These are phyloP conservation scores for Cadophora gregata DNA, from an alignment of 2,329 filamentous ascomycete genomes.

Conservation along the genomic window DNA sequence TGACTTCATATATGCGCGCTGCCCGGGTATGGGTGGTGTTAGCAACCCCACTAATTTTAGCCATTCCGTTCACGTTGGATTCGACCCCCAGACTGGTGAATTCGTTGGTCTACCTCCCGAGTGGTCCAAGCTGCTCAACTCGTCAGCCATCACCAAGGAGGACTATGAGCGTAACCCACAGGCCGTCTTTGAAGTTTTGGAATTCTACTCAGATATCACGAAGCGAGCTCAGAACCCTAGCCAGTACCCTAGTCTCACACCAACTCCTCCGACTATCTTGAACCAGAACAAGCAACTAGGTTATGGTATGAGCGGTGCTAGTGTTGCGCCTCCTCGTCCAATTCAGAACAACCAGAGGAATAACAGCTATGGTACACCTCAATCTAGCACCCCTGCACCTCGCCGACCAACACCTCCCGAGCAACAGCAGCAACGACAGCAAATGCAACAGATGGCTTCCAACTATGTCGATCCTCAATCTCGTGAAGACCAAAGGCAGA, in stretches of 20 bases:
- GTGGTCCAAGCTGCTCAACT: constrained; percentile 96
- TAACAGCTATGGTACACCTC: constrained; percentile 47
- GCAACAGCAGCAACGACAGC: constrained; percentile 56
- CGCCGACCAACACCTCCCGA: constrained; percentile 54
- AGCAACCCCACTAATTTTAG: constrained; percentile 99
- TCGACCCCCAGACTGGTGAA: constrained; percentile 92
- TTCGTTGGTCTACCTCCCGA: constrained; percentile 94
- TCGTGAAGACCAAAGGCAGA: constrained; percentile 62
- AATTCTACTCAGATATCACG: constrained; percentile 85
- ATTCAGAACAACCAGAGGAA: constrained; percentile 56
- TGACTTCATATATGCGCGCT: constrained; percentile 95
- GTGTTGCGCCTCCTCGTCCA: constrained; percentile 73
- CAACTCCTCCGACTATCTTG: constrained; percentile 63
- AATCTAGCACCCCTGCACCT: constrained; percentile 42
- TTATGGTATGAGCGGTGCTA: constrained; percentile 56
- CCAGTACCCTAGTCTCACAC: constrained; percentile 70
- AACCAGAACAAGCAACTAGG: constrained; percentile 68
- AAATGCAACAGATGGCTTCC: constrained; percentile 61
- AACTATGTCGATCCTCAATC: constrained; percentile 59
- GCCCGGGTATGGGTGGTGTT: constrained; percentile 96
- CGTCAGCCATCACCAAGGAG: constrained; percentile 96
- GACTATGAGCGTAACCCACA: constrained; percentile 98
- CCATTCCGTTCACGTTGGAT: constrained; percentile 95
- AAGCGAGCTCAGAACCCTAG: constrained; percentile 76
- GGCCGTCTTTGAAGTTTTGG: constrained; percentile 79